A percentile compares a stretch with the other conserved stretches of the same genome.
Conservation (phyloP, 805 yeast genomes). For the Saturnispora zaruensis region DNA sequence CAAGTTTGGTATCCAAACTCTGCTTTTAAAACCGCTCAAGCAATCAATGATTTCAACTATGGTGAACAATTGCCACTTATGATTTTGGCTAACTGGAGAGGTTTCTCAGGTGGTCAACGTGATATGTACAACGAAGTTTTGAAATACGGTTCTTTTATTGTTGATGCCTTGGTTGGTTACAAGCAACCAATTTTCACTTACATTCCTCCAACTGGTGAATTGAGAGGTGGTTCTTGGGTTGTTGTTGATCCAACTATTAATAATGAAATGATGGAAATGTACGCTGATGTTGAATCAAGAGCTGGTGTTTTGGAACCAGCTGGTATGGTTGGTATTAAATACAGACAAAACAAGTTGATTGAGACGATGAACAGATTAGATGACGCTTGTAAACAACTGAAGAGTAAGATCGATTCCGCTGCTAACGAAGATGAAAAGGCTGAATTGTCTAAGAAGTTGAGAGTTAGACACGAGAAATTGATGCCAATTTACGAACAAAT, state of each 20-base stretch:
- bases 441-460: conserved; percentile 53
- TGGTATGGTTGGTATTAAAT: conserved; percentile 98
- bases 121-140: conserved; percentile 98
- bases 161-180: conserved; percentile 91
- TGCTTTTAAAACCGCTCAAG: conserved; percentile 98
- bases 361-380: conserved; percentile 92
- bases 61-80: conserved; percentile 97
- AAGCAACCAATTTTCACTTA: conserved; percentile 95
- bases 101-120: conserved; percentile 99
- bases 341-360: conserved; percentile 84
- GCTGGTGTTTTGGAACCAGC: conserved; percentile 99
- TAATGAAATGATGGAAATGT: conserved; percentile 98
- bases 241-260: conserved; percentile 98
- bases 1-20: conserved; percentile 99
- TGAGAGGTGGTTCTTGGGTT: conserved; percentile 99
- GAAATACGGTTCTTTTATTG: conserved; percentile 94
- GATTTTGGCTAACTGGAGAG: conserved; percentile 99
- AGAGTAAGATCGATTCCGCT: conserved; percentile 43
- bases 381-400: conserved; percentile 59
- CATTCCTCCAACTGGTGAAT: conserved; percentile 97
- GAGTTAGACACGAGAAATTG: conserved; percentile 69
- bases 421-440: conserved; percentile 59
- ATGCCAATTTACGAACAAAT: conserved; percentile 88
- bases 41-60: conserved; percentile 91
- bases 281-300: conserved; percentile 90